A percentile compares a stretch with the other conserved stretches of the same genome.
Conservation (phyloP, 108 stramenopile genomes). For the Skeletonema grethae region DNA sequence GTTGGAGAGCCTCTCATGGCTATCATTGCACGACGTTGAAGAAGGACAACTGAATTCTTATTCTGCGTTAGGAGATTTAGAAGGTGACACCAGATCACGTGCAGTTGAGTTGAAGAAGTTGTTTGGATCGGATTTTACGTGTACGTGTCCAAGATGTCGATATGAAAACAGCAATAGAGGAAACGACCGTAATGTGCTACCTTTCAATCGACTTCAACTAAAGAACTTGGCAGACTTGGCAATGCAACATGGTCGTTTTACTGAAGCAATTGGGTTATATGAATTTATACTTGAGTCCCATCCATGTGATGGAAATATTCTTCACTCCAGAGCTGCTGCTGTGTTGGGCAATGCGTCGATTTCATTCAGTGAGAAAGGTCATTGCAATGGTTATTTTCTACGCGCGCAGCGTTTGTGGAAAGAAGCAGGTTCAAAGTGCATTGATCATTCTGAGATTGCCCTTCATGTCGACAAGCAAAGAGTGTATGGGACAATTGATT, state of each 20-base stretch:
- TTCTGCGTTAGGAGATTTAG: constrained; percentile 30
- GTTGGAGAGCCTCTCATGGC: constrained; percentile 25
- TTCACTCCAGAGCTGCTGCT: constrained; percentile 49
- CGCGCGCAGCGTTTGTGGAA: constrained; percentile 71
- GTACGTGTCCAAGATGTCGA: constrained; percentile 48
- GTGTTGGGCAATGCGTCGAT: constrained; percentile 30
- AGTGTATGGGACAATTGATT: constrained; percentile 47
- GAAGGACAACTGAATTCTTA: constrained; percentile 20
- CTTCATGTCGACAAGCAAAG: constrained; percentile 61
- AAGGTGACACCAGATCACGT: constrained; percentile 20
- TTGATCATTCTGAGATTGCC: constrained; percentile 55
- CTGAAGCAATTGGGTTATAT: constrained; percentile 55
- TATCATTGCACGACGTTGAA: constrained; percentile 34
- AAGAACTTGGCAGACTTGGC: constrained; percentile 61
- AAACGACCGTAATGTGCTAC: not conserved
- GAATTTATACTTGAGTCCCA: constrained; percentile 24
- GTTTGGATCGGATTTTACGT: constrained; percentile 37
- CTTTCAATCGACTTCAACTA: constrained; percentile 8
- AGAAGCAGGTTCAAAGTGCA: constrained; percentile 44
- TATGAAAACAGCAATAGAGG: constrained; percentile 23
- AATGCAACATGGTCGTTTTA: constrained; percentile 63
- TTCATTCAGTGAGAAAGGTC: constrained; percentile 50
- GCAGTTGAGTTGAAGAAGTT: constrained; percentile 17
- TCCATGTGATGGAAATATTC: constrained; percentile 39
- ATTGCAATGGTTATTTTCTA: constrained; percentile 57